Conservation (phyloP, 2,329 filamentous ascomycete genomes). For the Neoscytalidium dimidiatum region DNA sequence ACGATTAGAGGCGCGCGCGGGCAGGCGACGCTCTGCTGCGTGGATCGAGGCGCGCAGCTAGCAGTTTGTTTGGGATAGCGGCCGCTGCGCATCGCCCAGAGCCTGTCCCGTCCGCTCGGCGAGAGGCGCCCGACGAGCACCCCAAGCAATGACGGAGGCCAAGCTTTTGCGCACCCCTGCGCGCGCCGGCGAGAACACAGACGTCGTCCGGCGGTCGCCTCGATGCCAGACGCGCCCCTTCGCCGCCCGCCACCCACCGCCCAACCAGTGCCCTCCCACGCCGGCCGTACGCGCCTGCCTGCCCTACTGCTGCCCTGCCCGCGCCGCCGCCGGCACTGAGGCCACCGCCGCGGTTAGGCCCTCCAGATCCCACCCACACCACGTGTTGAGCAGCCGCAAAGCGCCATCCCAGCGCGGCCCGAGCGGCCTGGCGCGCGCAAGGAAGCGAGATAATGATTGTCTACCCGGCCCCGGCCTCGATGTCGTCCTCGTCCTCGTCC, state of each 20-base stretch:
- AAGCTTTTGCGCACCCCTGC: too few species aligned
- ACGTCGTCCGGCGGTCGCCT: not conserved
- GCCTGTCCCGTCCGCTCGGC: not conserved
- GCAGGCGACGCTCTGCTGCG: conserved; percentile 13
- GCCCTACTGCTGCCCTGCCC: not conserved
- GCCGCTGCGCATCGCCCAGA: not conserved
- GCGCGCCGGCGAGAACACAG: not conserved
- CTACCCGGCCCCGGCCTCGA: not conserved
- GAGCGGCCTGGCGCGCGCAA: conserved; percentile 9
- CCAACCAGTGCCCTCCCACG: not conserved
- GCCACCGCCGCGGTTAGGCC: not conserved
- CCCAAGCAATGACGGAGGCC: conserved; percentile 4
- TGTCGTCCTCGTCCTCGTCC: too few species aligned
- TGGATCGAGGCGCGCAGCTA: conserved; percentile 17
- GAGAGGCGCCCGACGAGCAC: not conserved
- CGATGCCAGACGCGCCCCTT: not conserved
- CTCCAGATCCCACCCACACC: not conserved
- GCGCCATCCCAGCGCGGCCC: conserved; percentile 7
- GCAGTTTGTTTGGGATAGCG: conserved; percentile 1
- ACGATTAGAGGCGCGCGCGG: conserved; percentile 10
- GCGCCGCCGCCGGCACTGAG: not conserved
- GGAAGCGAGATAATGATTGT: conserved; percentile 16
- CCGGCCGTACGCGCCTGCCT: not conserved
- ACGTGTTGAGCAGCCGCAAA: conserved; percentile 11
- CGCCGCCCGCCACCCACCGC: conserved; percentile 5